phyloP scores from a whole-genome alignment of 495 filamentous ascomycete species.

The Evernia prunastri region DNA sequence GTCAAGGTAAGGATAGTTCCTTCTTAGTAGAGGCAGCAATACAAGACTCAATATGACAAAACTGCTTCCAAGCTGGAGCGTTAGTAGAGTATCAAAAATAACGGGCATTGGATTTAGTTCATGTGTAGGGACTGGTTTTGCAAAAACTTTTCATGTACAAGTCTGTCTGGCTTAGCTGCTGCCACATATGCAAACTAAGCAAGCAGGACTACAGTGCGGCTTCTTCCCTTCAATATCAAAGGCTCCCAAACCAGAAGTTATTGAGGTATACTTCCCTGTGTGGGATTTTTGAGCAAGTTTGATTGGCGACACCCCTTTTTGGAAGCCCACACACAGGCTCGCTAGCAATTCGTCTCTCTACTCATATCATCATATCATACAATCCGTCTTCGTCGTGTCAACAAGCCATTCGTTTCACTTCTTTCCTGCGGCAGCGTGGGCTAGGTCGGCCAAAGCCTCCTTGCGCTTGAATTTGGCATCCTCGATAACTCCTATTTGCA shows the following conservation, averaged over 20 bases:
- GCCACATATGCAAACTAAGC: not conserved
- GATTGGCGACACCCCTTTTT: not conserved
- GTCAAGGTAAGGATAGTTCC: not conserved
- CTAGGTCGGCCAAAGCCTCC: conserved; percentile 58
- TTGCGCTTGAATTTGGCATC: conserved; percentile 68
- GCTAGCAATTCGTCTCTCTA: not conserved
- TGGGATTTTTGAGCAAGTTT: not conserved
- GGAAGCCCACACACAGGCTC: not conserved
- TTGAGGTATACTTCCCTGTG: too few relatives aligned
- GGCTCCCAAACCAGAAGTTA: not conserved
- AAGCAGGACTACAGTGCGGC: not conserved
- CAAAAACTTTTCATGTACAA: not conserved
- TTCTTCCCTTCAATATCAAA: not conserved
- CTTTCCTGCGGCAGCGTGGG: conserved; percentile 47
- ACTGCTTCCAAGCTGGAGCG: not conserved
- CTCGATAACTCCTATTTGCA: conserved; percentile 54
- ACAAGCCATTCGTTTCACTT: conserved; percentile 11
- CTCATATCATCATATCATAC: conserved; percentile 1
- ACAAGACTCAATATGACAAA: not conserved
- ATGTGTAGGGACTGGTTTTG: not conserved
- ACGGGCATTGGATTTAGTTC: not conserved
- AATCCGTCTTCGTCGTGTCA: not conserved
- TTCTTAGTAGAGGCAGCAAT: not conserved
- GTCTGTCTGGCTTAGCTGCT: not conserved
- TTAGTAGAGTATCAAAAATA: not conserved